A percentile compares a stretch with the other conserved stretches of the same genome.
Conservation (phyloP, 768 basidiomycete genomes). For the Harrya chromipes region DNA sequence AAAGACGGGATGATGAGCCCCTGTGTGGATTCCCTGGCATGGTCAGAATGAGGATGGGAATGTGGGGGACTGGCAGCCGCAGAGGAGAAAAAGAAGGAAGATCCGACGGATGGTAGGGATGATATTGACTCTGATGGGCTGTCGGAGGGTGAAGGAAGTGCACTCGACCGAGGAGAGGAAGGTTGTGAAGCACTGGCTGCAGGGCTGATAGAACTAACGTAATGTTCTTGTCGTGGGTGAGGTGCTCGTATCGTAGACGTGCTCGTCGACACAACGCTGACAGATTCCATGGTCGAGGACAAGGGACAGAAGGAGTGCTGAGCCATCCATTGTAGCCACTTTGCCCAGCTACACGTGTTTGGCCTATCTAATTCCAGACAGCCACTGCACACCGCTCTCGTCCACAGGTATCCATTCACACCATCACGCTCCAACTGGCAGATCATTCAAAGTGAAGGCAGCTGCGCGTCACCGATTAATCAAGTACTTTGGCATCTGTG, state of each 20-base stretch:
- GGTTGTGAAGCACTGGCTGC: slow-evolving; percentile 35
- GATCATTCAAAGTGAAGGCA: background rate
- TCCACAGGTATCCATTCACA: background rate
- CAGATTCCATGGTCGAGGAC: slow-evolving; percentile 25
- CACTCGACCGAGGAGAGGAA: slow-evolving; percentile 48
- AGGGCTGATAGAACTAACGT: background rate
- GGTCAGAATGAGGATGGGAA: slow-evolving; percentile 41
- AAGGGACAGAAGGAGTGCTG: background rate
- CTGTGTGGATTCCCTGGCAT: slow-evolving; percentile 39
- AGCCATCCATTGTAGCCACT: slow-evolving; percentile 8
- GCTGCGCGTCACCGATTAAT: too few relatives aligned
- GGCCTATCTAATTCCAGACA: slow-evolving; percentile 5
- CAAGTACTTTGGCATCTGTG: too few relatives aligned
- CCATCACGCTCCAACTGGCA: too few relatives aligned
- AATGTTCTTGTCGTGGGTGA: slow-evolving; percentile 24
- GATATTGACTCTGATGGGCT: slow-evolving; percentile 65
- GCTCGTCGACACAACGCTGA: slow-evolving; percentile 31
- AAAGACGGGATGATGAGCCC: slow-evolving; percentile 71
- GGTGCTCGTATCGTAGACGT: slow-evolving; percentile 39
- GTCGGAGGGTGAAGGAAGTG: slow-evolving; percentile 55
- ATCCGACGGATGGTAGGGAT: slow-evolving; percentile 68
- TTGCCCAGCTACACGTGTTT: slow-evolving; percentile 32
- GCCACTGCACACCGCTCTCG: too few relatives aligned
- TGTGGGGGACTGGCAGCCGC: slow-evolving; percentile 65
- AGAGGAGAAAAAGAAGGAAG: slow-evolving; percentile 78